These are phyloP conservation scores for Phytophthora quininea DNA, from an alignment of 352 stramenopile species.

Conservation along the genomic window DNA sequence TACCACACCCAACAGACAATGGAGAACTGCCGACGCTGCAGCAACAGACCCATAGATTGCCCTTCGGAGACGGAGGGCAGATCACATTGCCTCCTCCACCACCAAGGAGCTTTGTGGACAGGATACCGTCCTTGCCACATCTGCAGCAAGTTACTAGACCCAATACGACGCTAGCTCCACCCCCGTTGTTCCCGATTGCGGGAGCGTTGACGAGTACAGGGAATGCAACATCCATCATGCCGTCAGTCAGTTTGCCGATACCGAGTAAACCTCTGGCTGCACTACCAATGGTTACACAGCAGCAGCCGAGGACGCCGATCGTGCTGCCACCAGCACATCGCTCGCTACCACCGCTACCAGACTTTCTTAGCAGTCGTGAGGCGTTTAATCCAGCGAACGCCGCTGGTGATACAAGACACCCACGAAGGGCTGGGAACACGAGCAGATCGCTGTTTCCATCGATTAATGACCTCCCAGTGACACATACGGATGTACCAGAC, in stretches of 20 bases:
- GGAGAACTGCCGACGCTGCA: slow-evolving; percentile 33
- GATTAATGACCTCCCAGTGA: slow-evolving; percentile 44
- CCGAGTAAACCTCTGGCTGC: slow-evolving; percentile 30
- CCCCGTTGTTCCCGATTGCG: slow-evolving; percentile 35
- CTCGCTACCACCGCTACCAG: slow-evolving; percentile 58
- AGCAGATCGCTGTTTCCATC: slow-evolving; percentile 55
- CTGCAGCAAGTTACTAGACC: slow-evolving; percentile 57
- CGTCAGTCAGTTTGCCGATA: slow-evolving; percentile 37
- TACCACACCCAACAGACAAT: neutral
- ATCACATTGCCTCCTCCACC: slow-evolving; percentile 45
- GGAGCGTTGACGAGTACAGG: slow-evolving; percentile 16
- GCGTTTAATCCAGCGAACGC: slow-evolving; percentile 54
- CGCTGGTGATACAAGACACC: slow-evolving; percentile 15
- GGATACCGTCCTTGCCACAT: slow-evolving; percentile 52
- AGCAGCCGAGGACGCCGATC: slow-evolving; percentile 52
- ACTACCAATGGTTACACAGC: slow-evolving; percentile 30
- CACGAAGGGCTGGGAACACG: slow-evolving; percentile 14
- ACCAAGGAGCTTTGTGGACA: slow-evolving; percentile 34
- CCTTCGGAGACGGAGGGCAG: slow-evolving; percentile 36
- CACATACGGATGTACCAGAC: slow-evolving; percentile 46
- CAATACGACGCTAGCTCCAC: slow-evolving; percentile 41
- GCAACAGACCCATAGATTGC: slow-evolving; percentile 29
- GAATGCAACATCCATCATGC: slow-evolving; percentile 33
- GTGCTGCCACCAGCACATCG: slow-evolving; percentile 57
- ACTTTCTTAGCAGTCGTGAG: slow-evolving; percentile 72